Percentiles rank a stretch among this genome's conserved stretches.
Evolutionary conservation across 2,329 filamentous ascomycete genomes (phyloP).

Genomic region (Cladosporium sp.): DNA sequence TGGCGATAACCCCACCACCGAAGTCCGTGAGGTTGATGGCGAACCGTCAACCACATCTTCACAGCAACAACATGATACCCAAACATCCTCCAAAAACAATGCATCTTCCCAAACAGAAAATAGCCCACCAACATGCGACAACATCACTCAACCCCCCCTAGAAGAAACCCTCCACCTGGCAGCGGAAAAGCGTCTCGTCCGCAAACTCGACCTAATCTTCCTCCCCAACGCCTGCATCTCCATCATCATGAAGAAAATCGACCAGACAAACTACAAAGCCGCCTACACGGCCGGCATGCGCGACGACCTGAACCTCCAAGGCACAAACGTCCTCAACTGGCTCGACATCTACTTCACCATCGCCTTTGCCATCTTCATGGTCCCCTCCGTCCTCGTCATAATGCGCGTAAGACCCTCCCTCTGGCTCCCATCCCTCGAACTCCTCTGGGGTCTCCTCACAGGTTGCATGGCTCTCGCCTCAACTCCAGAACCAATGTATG

Average conservation of each 20-base stretch:
- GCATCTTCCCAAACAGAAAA: background rate
- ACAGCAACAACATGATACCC: no score
- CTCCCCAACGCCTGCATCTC: constrained; percentile 15
- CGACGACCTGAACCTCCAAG: constrained; percentile 34
- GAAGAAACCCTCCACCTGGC: background rate
- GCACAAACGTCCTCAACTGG: constrained; percentile 36
- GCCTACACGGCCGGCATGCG: constrained; percentile 41
- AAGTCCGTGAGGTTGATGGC: background rate
- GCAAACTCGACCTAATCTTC: constrained; percentile 18
- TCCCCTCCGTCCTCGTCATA: constrained; percentile 35
- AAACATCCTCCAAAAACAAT: no score
- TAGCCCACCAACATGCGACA: background rate
- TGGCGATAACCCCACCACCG: background rate
- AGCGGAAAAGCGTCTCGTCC: constrained; percentile 14
- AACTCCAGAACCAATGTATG: constrained; percentile 36
- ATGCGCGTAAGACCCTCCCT: constrained; percentile 28
- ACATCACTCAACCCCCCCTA: background rate
- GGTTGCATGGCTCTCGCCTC: constrained; percentile 37
- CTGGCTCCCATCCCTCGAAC: constrained; percentile 35
- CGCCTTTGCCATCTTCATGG: constrained; percentile 37
- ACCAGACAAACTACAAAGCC: constrained; percentile 39
- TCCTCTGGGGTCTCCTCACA: constrained; percentile 38
- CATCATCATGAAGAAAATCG: constrained; percentile 24
- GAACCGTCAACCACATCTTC: no score
- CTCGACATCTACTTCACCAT: constrained; percentile 31